Percentiles rank a stretch among this genome's conserved stretches.
phyloP scores from a whole-genome alignment of 2,329 filamentous ascomycete genomes.

The Aspergillus aculeatinus region DNA sequence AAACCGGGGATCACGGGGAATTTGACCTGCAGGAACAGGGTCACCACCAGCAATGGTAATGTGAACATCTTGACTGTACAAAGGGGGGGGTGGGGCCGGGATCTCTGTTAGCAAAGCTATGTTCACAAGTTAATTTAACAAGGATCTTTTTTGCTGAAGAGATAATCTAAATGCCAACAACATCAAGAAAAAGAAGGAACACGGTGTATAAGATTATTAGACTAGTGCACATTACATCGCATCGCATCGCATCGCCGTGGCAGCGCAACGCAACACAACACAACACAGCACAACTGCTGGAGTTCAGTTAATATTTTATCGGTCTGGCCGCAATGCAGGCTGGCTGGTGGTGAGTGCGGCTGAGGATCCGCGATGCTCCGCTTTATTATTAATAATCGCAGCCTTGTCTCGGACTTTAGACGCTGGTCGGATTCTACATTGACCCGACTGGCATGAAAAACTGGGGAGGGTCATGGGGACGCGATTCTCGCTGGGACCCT shows the following conservation, averaged over 20 bases:
- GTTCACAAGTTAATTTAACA: neutral
- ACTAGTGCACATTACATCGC: neutral
- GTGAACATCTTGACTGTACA: neutral
- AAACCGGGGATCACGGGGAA: neutral
- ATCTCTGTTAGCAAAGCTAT: neutral
- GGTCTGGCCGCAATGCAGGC: neutral
- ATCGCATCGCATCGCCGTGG: neutral
- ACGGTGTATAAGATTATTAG: neutral
- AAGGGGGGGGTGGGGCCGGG: neutral
- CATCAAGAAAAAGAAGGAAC: neutral
- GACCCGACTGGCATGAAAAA: neutral
- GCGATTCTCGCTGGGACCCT: neutral
- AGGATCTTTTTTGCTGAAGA: neutral
- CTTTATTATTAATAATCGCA: neutral
- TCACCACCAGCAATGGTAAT: neutral
- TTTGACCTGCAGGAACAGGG: constrained; percentile 7
- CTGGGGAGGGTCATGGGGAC: neutral
- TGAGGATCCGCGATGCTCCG: constrained; percentile 1
- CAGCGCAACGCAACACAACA: neutral
- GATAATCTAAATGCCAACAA: neutral
- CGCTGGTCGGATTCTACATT: neutral
- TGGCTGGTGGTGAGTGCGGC: neutral
- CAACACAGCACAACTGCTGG: neutral
- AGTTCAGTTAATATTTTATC: neutral
- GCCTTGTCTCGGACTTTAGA: neutral